Conservation (phyloP, 441 rosid genomes). For the Pelargonium myrrhifolium region DNA sequence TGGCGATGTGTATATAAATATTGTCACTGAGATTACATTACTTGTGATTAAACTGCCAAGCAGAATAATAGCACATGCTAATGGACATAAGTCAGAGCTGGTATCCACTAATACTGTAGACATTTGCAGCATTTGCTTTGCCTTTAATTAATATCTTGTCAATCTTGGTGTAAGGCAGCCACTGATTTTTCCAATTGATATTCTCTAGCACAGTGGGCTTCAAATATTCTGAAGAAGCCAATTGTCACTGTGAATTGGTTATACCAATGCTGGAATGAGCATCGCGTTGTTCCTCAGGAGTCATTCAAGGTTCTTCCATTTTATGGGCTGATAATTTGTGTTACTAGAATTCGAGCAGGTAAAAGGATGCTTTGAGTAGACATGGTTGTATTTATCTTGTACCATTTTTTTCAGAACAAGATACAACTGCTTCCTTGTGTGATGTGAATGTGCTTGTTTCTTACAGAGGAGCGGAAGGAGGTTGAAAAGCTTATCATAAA, state of each 20-base stretch:
- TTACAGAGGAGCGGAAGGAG: constrained; percentile 75
- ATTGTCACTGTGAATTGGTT: constrained; percentile 75
- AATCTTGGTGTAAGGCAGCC: constrained; percentile 11
- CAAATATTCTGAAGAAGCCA: constrained; percentile 78
- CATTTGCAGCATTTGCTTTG: constrained; percentile 2
- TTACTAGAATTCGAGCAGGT: constrained; percentile 80
- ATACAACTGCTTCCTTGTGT: not conserved
- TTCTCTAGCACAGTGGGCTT: constrained; percentile 71
- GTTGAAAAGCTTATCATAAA: constrained; percentile 51
- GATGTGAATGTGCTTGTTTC: constrained; percentile 15
- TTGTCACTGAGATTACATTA: not conserved
- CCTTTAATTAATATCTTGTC: not conserved
- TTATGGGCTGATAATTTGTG: constrained; percentile 72
- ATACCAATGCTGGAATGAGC: constrained; percentile 85
- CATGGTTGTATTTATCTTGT: not conserved
- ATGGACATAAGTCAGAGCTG: not conserved
- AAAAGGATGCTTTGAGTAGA: constrained; percentile 11
- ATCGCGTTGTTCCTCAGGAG: constrained; percentile 93
- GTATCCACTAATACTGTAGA: not conserved
- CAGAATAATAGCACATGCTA: not conserved
- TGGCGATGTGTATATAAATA: not conserved
- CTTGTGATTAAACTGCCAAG: not conserved
- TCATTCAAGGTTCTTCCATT: constrained; percentile 82
- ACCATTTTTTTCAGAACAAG: not conserved
- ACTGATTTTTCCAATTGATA: constrained; percentile 17